Evolutionary conservation across 352 stramenopile genomes (phyloP), one percentile per base, ranked within the genome.

Genomic region (Globisporangium middletonii): DNA sequence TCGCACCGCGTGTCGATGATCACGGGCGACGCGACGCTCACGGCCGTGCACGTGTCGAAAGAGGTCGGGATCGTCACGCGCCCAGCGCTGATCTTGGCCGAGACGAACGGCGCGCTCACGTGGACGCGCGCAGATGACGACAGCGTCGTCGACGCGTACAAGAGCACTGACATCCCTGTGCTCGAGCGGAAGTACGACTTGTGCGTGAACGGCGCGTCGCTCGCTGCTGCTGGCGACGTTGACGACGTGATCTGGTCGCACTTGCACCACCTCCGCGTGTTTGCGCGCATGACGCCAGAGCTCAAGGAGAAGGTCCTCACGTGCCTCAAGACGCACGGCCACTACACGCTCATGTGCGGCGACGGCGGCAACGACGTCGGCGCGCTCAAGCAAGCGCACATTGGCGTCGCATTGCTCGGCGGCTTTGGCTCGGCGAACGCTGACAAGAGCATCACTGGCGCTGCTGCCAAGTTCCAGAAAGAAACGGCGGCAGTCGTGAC

Each of bases 331-430:
- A 84, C 78, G 18, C 73, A 82, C 33, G 97, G 96, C 0, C 75
- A 90, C 52, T 78, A 91, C 54, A 98, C 94, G 27, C 77, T 99
- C 18, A 99, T 99, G 96, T 99, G 97, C 55, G 97, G 97, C 57
- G 97, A 99, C 62, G 97, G 97, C 55, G 97, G 90, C 15, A 99
- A 99, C 68, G 97, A 99, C 75, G 92, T 99, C 6, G 95, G 95
- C 51, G 94, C 94, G 2, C 69, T 98, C 35, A 98, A 98, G 69
- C 92, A 98, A 62, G 86, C 86, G 28, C 81, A 96, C 55, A 87
- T 96, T 71, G 86, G 86, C 53, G 84, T 95, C 9, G 84, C 84
- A 15, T 46, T 95, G 28, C 65, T 95, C 7, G 82, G 81, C 41
- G 84, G 84, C 38, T 94, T 94, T 49, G 84, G 84, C 41, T 92